A percentile compares a stretch with the other conserved stretches of the same genome.
These are phyloP conservation scores for Suillus discolor DNA, from an alignment of 768 basidiomycete genomes.

Conservation along the genomic window DNA sequence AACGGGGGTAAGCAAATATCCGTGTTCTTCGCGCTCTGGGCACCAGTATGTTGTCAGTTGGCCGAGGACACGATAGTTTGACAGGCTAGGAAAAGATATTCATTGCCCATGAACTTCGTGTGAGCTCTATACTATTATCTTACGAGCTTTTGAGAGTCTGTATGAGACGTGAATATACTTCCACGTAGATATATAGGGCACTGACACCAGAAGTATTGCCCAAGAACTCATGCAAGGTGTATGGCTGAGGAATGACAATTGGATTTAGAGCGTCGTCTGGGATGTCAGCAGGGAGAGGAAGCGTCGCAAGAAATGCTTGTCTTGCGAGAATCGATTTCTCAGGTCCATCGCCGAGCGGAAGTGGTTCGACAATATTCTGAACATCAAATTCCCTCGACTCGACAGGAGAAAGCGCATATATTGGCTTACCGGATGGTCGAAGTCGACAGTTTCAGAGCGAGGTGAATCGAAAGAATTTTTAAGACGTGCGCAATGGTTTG, in stretches of 20 bases:
- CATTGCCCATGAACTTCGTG: slow-evolving; percentile 7
- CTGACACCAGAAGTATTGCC: slow-evolving; percentile 58
- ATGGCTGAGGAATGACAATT: slow-evolving; percentile 63
- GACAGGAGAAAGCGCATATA: slow-evolving; percentile 17
- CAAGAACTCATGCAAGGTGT: slow-evolving; percentile 72
- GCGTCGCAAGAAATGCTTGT: slow-evolving; percentile 54
- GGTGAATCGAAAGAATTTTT: neutral
- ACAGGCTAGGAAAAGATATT: slow-evolving; percentile 44
- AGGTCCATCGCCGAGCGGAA: slow-evolving; percentile 16
- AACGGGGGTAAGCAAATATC: slow-evolving; percentile 70
- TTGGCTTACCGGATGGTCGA: slow-evolving; percentile 20
- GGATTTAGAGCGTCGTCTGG: slow-evolving; percentile 71
- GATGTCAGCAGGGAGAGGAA: slow-evolving; percentile 65
- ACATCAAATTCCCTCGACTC: neutral
- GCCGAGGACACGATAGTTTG: slow-evolving; percentile 68
- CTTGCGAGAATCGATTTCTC: slow-evolving; percentile 53
- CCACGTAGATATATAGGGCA: slow-evolving; percentile 12
- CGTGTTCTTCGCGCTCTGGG: slow-evolving; percentile 80
- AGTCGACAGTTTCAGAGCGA: slow-evolving; percentile 2
- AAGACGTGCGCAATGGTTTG: neutral
- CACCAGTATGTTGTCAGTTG: slow-evolving; percentile 77
- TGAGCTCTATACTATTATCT: slow-evolving; percentile 24
- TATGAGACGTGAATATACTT: neutral
- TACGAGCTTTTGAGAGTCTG: slow-evolving; percentile 63
- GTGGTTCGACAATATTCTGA: neutral